Evolutionary conservation across 371 early-diverging fungal genomes (phyloP).

Genomic region (Capillidium heterosporum): DNA sequence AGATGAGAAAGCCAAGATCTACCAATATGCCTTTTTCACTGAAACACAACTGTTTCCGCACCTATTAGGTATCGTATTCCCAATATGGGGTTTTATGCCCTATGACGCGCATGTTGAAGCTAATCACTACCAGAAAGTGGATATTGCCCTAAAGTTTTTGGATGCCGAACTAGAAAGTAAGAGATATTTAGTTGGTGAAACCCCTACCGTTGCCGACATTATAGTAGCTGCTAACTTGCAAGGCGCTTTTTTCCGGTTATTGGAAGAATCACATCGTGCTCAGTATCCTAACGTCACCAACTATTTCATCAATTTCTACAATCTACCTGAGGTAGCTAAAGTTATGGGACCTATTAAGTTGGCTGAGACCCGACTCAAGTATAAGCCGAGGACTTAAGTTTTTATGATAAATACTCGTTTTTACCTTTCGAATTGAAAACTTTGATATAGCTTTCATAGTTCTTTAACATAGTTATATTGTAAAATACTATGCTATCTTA

Average conservation of each 20-base stretch:
- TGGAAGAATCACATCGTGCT: no score
- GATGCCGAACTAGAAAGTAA: constrained; percentile 53
- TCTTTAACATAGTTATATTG: no score
- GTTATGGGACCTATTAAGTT: no score
- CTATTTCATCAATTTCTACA: constrained; percentile 10
- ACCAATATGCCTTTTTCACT: constrained; percentile 56
- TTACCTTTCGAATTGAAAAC: no score
- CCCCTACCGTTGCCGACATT: constrained; percentile 81
- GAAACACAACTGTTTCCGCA: constrained; percentile 20
- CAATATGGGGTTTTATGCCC: constrained; percentile 39
- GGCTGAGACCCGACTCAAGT: no score
- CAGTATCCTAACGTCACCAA: constrained; percentile 64
- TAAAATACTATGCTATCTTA: no score
- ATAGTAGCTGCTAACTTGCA: no score
- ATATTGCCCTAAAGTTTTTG: constrained; percentile 38
- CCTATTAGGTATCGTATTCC: constrained; percentile 9
- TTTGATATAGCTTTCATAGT: no score
- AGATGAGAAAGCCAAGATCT: constrained; percentile 56
- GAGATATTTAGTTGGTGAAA: constrained; percentile 85
- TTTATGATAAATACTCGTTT: no score
- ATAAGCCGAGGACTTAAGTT: no score
- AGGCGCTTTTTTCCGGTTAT: no score
- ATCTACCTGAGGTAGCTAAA: background rate
- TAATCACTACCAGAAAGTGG: constrained; percentile 42
- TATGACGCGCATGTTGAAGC: constrained; percentile 48